These are phyloP conservation scores for Acanthamoeba lenticulata DNA, from an alignment of 208 protist species.

Conservation along the genomic window DNA sequence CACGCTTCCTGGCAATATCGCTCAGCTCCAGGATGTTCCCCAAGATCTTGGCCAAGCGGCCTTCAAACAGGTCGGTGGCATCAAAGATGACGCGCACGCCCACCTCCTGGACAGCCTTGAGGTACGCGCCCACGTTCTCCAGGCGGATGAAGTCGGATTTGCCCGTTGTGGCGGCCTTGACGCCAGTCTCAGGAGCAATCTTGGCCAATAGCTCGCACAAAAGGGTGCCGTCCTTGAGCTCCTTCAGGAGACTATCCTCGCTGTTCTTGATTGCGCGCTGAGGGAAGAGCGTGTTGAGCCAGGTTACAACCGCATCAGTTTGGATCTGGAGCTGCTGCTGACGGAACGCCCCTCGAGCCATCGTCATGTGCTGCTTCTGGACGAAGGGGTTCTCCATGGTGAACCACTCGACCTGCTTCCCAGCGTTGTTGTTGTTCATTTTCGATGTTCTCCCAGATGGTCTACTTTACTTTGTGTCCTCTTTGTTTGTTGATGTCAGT, in stretches of 20 bases:
- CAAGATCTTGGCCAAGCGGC: not conserved
- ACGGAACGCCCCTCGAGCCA: not conserved
- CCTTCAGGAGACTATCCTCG: not conserved
- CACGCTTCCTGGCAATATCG: not conserved
- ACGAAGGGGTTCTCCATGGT: constrained; percentile 36
- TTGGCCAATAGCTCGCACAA: not conserved
- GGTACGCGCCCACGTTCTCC: not conserved
- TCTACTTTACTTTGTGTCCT: no score
- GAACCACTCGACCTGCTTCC: not conserved
- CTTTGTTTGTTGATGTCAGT: no score
- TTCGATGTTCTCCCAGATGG: not conserved
- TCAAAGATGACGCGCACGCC: not conserved
- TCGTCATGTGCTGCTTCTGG: constrained; percentile 10
- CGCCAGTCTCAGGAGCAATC: not conserved
- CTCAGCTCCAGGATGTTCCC: not conserved
- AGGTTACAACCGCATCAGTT: not conserved
- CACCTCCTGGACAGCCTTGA: not conserved
- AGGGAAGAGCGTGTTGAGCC: not conserved
- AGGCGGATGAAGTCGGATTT: not conserved
- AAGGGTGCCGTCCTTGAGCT: not conserved
- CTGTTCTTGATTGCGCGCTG: not conserved
- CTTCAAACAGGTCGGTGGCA: not conserved
- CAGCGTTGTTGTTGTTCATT: not conserved
- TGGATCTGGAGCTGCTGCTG: not conserved
- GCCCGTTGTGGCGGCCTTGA: not conserved